Evolutionary conservation across 2,329 filamentous ascomycete species (phyloP).

Genomic region (Teratosphaeria pseudoeucalypti): DNA sequence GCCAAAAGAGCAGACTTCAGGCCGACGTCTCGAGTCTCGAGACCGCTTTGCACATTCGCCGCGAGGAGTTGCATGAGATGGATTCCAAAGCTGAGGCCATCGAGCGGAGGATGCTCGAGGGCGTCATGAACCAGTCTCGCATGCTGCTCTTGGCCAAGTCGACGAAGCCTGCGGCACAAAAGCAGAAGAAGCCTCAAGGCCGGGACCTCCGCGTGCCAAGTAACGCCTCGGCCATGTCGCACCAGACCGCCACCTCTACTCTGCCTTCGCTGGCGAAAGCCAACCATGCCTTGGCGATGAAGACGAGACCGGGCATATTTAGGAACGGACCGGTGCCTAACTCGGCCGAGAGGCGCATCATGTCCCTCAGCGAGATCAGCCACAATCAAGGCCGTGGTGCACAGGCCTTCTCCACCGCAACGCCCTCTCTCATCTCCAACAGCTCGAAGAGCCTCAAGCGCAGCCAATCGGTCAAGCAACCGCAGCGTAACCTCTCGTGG

Average conservation of each 20-base stretch:
- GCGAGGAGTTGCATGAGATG: slow-evolving; percentile 86
- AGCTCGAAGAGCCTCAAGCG: slow-evolving; percentile 21
- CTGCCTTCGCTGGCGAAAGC: slow-evolving; percentile 19
- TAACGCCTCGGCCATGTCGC: slow-evolving; percentile 31
- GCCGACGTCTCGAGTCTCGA: slow-evolving; percentile 86
- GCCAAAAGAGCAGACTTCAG: slow-evolving; percentile 68
- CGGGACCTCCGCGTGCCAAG: slow-evolving; percentile 30
- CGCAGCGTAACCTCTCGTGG: slow-evolving; percentile 24
- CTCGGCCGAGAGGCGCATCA: slow-evolving; percentile 57
- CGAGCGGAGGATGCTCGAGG: slow-evolving; percentile 86
- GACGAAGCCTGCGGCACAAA: slow-evolving; percentile 32
- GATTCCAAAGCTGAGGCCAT: slow-evolving; percentile 78
- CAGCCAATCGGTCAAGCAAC: slow-evolving; percentile 28
- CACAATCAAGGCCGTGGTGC: slow-evolving; percentile 51
- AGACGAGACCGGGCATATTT: slow-evolving; percentile 31
- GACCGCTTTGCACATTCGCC: slow-evolving; percentile 76
- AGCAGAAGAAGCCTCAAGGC: slow-evolving; percentile 26
- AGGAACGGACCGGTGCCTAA: slow-evolving; percentile 29
- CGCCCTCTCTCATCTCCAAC: slow-evolving; percentile 16
- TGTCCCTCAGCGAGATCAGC: slow-evolving; percentile 83
- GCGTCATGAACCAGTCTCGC: slow-evolving; percentile 91
- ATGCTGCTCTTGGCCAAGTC: slow-evolving; percentile 69
- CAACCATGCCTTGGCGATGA: slow-evolving; percentile 39
- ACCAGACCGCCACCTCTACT: slow-evolving; percentile 29
- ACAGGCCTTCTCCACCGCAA: slow-evolving; percentile 13